A percentile compares a stretch with the other conserved stretches of the same genome.
Evolutionary conservation across 108 stramenopile species (phyloP).

Genomic region (Nannochloropsis granulata): DNA sequence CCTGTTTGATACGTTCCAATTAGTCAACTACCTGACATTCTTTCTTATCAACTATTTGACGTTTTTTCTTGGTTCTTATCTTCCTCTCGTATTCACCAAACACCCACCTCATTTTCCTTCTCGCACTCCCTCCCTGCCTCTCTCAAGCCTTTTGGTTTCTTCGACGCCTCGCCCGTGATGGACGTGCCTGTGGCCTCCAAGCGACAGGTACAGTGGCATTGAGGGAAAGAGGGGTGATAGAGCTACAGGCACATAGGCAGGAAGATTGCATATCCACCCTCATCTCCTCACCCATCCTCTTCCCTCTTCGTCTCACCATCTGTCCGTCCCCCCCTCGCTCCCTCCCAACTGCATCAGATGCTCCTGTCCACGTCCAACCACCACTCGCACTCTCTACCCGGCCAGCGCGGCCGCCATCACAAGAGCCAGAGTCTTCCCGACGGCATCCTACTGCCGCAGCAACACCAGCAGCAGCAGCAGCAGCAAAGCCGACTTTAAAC

Average conservation of each 20-base stretch:
- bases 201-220: background rate
- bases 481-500: background rate
- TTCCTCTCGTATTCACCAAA: no score
- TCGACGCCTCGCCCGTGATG: conserved; percentile 1
- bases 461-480: no score
- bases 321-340: background rate
- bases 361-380: background rate
- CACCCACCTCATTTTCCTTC: no score
- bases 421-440: background rate
- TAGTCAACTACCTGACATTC: no score
- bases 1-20: no score
- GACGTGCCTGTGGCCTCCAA: background rate
- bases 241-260: background rate
- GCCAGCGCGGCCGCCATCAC: background rate
- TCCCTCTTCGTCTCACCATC: background rate
- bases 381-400: background rate
- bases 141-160: background rate
- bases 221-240: background rate
- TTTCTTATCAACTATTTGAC: no score
- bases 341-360: background rate
- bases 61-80: no score
- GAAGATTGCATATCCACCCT: background rate
- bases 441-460: background rate
- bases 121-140: background rate
- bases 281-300: no score